Base-by-base conservation (phyloP, 352 stramenopile genomes). In the Phytophthora capsici region DNA sequence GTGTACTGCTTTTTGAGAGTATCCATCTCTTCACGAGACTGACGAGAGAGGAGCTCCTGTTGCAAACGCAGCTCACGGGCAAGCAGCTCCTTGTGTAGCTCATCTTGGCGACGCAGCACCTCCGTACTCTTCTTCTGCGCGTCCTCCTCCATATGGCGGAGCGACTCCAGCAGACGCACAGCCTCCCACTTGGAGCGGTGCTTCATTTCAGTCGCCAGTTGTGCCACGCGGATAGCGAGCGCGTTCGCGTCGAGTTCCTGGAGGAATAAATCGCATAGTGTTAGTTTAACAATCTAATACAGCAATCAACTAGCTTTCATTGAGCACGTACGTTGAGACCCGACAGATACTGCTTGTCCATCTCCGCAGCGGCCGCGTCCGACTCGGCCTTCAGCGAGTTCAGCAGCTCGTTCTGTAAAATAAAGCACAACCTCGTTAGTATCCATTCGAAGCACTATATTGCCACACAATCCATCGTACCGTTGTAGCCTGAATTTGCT, bases 201-300 rank as follows among this genome's bases (percentile, higher is more conserved):
- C 81, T 94, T 94, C 86, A 94, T 94, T 70, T 94, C 86, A 4
- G 84, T 93, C 51, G 84, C 79, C 19, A 94, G 57, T 54, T 94
- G 86, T 2, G 86, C 84, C 20, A 94, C 82, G 25, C 86, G 86
- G 47, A 94, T 86, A 8, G 82, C 78, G n/a, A 94, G 60, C 40
- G 78, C 73, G 44, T 89, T 86, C 17, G 82, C 61, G 49, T 91
- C 86, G 49, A 94, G 62, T 38, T 90, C 78, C 83, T 91, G 32
- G 36, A 65, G 36, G 6, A 53, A 36, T 30, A 28, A 56, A 37
- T 7, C 32, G n/a, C 57, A 34, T 37, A 26, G 44, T 26, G 62
- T n/a, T 8, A 28, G 30, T 9, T n/a, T n/a, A 16, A 36, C 2
- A 53, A 14, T 0, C 17, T 23, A 48, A 44, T 19, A 6, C 22